phyloP scores from a whole-genome alignment of 1,284 basidiomycete species.

The Thecaphora frezii region DNA sequence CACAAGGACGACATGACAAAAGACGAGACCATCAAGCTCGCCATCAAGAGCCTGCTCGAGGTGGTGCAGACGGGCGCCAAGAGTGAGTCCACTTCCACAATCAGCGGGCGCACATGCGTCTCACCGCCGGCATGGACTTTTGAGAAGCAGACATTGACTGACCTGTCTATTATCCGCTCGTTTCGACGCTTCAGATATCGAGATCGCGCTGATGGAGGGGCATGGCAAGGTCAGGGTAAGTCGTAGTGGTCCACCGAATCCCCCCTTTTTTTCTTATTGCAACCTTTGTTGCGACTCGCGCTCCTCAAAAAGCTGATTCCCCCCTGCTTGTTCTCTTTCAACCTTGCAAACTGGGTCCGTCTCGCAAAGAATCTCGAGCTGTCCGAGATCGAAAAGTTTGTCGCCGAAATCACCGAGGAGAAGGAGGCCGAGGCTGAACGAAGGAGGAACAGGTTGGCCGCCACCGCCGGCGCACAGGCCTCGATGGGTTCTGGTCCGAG shows the following conservation, averaged over 20 bases:
- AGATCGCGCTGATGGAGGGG: constrained; percentile 54
- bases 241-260: too few relatives aligned
- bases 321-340: too few relatives aligned
- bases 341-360: neutral
- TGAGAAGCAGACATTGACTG: neutral
- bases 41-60: constrained; percentile 92
- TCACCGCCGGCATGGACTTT: too few relatives aligned
- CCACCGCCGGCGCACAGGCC: constrained; percentile 54
- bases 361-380: constrained; percentile 42
- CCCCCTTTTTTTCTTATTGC: too few relatives aligned
- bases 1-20: constrained; percentile 85
- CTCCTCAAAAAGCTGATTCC: too few relatives aligned
- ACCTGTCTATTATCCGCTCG: neutral
- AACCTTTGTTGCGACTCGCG: too few relatives aligned
- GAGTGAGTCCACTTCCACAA: constrained; percentile 60
- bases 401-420: constrained; percentile 53
- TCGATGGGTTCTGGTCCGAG: constrained; percentile 26
- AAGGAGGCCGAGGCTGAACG: constrained; percentile 58
- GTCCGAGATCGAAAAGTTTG: constrained; percentile 53
- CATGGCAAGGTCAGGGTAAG: constrained; percentile 46
- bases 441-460: constrained; percentile 52
- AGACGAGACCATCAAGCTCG: constrained; percentile 89
- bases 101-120: too few relatives aligned
- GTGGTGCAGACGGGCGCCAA: constrained; percentile 99
- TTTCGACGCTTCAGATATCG: constrained; percentile 39